Conservation (phyloP, 306 rosid species). For the Prunus dulcis region DNA sequence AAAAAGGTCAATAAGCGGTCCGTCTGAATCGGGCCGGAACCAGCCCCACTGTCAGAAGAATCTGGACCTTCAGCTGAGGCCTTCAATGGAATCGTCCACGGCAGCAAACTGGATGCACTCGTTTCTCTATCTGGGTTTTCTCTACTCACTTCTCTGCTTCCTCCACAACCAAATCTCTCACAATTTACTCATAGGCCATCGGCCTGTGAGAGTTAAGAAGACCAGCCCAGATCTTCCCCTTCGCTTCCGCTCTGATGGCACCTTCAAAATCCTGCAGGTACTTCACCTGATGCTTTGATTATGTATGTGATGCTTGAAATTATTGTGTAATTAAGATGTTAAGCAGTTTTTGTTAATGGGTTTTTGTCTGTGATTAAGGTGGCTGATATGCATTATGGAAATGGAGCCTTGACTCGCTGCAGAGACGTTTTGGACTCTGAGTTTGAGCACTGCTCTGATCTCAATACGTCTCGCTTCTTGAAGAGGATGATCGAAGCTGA, state of each 20-base stretch:
- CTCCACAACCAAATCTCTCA: conserved; percentile 30
- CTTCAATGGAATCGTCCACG: background rate
- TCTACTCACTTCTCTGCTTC: conserved; percentile 29
- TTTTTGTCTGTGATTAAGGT: conserved; percentile 34
- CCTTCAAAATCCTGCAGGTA: conserved; percentile 93
- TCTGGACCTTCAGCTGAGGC: background rate
- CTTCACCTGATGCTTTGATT: background rate
- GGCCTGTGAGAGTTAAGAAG: conserved; percentile 46
- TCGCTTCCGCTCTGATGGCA: conserved; percentile 71
- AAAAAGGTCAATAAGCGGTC: background rate
- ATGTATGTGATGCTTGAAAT: background rate
- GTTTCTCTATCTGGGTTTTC: conserved; percentile 35
- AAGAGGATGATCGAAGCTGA: conserved; percentile 56
- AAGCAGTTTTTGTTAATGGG: background rate
- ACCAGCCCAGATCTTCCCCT: conserved; percentile 60
- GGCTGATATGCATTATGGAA: conserved; percentile 92
- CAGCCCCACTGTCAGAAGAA: background rate
- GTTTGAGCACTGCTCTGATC: conserved; percentile 73
- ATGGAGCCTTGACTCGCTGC: conserved; percentile 57
- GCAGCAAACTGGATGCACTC: conserved; percentile 38
- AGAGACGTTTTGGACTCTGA: conserved; percentile 68
- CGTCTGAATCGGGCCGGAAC: background rate
- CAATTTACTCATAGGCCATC: conserved; percentile 32
- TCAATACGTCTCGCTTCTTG: conserved; percentile 66
- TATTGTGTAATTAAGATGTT: background rate